phyloP scores from a whole-genome alignment of 2,329 filamentous ascomycete species.

The Colletotrichum chrysophilum region DNA sequence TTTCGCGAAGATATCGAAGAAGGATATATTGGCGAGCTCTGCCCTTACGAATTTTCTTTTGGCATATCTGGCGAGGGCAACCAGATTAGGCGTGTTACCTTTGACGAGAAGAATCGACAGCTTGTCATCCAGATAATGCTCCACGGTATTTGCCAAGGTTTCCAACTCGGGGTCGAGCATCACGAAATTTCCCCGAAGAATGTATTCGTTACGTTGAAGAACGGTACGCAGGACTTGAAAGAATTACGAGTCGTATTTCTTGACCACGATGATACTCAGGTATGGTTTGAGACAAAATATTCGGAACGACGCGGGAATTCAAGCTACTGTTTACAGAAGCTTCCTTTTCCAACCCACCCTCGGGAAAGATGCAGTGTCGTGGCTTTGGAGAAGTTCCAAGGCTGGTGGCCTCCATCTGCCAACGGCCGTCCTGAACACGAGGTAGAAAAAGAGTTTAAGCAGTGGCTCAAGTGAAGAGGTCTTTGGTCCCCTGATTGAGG shows the following conservation, averaged over 20 bases:
- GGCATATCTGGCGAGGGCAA: too few species aligned
- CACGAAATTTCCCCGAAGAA: constrained; percentile 30
- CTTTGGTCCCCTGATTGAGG: neutral
- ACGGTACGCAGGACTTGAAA: neutral
- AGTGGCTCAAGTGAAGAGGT: neutral
- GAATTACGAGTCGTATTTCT: neutral
- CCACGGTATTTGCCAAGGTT: neutral
- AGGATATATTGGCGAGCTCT: neutral
- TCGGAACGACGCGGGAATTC: too few species aligned
- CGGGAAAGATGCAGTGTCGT: neutral
- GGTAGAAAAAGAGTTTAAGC: neutral
- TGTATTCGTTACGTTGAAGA: neutral
- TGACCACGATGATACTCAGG: neutral
- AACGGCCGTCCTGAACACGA: neutral
- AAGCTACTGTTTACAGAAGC: neutral
- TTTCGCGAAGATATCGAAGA: neutral
- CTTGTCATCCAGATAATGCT: neutral
- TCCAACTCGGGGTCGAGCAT: neutral
- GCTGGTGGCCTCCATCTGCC: neutral
- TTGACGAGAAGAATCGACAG: neutral
- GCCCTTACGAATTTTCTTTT: neutral
- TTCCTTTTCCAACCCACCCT: neutral
- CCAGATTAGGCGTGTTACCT: neutral
- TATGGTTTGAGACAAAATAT: neutral
- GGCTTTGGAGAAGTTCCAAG: rapidly evolving